Evolutionary conservation across 2,329 filamentous ascomycete species (phyloP), one percentile per base, ranked within the genome.

Genomic region (Paecilomyces sp.): DNA sequence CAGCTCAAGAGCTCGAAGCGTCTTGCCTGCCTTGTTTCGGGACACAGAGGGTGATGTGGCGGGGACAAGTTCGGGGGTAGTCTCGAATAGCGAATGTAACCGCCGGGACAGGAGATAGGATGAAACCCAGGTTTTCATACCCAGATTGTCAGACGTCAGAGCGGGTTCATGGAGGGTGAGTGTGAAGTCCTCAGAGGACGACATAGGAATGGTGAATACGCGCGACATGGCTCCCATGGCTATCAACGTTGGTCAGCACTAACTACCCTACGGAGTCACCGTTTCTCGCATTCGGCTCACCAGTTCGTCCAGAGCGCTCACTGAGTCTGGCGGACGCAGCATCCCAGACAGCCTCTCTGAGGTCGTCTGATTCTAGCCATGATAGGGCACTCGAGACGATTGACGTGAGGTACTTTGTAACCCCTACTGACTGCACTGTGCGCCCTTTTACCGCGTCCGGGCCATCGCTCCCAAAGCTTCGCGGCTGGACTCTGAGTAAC

Each of bases 81-180:
- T 65, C 13, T 71, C 70, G 58, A 77, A 86, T 3, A 76, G 58
- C 3, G 59, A 64, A 59, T 73, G 68, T 28, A 97, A 82, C 25
- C 89, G 85, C 65, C 85, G 88, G 0, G 93, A 89, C 3, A 97
- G 85, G 1, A 95, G 83, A 69, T 92, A 95, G 0, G 92, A 93
- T 0, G 92, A 93, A 0, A 90, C 91, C 94, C 94, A 97, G 0
- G 94, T 99, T 75, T 99, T 97, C 72, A 95, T 82, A 1, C 94
- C 94, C 18, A 97, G 80, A 61, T 90, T 89, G 73, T 97, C 93
- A 6, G 89, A 89, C 0, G 91, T 96, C 59, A 97, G 80, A 0
- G 92, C 87, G 1, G 94, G 94, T 71, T 99, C 94, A 59, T 91
- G 84, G 47, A 99, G 85, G 36, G 83, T 81, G 56, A 99, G 79